A percentile compares a stretch with the other conserved stretches of the same genome.
These are phyloP conservation scores for Apophysomyces ossiformis DNA, from an alignment of 371 early-diverging fungal genomes.

Conservation along the genomic window DNA sequence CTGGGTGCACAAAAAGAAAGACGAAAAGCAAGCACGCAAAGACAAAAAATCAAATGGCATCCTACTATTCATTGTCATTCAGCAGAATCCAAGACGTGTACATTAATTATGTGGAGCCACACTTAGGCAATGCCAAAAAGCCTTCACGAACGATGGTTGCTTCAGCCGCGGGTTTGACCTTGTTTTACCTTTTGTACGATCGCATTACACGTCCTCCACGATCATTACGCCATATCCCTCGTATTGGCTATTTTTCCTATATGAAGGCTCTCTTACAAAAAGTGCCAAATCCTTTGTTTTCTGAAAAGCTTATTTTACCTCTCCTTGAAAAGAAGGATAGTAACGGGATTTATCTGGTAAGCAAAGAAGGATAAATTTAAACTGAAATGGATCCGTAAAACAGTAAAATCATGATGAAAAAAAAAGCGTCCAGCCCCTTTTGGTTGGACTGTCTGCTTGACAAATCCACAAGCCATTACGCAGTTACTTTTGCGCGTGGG, in stretches of 20 bases:
- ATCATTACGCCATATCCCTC: slow-evolving; percentile 20
- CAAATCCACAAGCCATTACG: slow-evolving; percentile 14
- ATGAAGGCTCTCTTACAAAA: neutral
- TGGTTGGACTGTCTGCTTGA: slow-evolving; percentile 21
- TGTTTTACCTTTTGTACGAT: slow-evolving; percentile 8
- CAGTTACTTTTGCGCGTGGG: slow-evolving; percentile 14
- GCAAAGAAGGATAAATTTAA: neutral
- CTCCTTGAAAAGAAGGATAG: neutral
- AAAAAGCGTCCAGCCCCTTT: neutral
- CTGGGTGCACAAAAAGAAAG: neutral
- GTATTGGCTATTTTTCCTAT: slow-evolving; percentile 13
- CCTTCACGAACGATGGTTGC: neutral
- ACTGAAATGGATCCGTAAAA: neutral
- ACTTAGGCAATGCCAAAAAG: neutral
- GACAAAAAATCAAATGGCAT: neutral
- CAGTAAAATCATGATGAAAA: too few relatives aligned
- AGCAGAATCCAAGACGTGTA: neutral
- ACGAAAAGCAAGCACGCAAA: neutral
- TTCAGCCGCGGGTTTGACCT: slow-evolving; percentile 7
- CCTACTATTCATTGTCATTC: neutral
- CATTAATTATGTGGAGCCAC: neutral
- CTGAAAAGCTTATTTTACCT: neutral
- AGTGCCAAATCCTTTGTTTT: neutral
- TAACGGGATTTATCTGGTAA: slow-evolving; percentile 15
- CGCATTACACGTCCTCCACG: slow-evolving; percentile 17